A percentile compares a stretch with the other conserved stretches of the same genome.
These are phyloP conservation scores for Starmerella sp. DNA, from an alignment of 805 yeast genomes.

Conservation along the genomic window DNA sequence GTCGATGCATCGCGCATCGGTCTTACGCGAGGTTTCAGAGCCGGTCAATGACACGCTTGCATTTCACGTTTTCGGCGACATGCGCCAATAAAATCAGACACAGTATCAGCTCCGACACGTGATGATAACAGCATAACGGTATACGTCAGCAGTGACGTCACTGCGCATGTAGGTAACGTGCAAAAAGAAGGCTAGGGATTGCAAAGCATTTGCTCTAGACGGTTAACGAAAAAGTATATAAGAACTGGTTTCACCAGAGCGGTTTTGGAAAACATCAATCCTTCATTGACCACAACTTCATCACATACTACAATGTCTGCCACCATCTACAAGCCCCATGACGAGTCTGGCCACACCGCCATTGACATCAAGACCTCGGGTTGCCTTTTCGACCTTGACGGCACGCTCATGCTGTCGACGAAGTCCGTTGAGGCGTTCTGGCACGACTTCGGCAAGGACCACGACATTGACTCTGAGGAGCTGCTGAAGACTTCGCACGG, in stretches of 20 bases:
- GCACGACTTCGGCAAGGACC: constrained; percentile 59
- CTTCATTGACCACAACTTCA: neutral
- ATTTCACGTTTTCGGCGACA: neutral
- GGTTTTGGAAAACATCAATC: neutral
- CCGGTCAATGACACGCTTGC: neutral
- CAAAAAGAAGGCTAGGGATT: neutral
- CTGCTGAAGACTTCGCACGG: constrained; percentile 72
- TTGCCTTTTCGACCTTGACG: constrained; percentile 72
- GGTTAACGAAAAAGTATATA: neutral
- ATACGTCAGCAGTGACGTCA: constrained; percentile 2
- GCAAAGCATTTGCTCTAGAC: neutral
- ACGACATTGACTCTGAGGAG: constrained; percentile 57
- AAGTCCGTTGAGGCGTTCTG: constrained; percentile 75
- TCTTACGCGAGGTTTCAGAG: neutral
- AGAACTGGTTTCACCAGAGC: neutral
- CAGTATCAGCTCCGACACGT: neutral
- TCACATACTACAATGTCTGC: constrained; percentile 14
- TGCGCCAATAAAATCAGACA: neutral
- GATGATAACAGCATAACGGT: constrained; percentile 2
- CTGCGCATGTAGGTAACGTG: neutral
- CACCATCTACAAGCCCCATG: constrained; percentile 9
- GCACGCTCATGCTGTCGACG: constrained; percentile 75
- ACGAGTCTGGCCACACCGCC: constrained; percentile 13
- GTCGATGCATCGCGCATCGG: neutral
- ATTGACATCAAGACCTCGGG: constrained; percentile 33